Evolutionary conservation across 805 yeast species (phyloP).

Genomic region (Pichia membranifaciens): DNA sequence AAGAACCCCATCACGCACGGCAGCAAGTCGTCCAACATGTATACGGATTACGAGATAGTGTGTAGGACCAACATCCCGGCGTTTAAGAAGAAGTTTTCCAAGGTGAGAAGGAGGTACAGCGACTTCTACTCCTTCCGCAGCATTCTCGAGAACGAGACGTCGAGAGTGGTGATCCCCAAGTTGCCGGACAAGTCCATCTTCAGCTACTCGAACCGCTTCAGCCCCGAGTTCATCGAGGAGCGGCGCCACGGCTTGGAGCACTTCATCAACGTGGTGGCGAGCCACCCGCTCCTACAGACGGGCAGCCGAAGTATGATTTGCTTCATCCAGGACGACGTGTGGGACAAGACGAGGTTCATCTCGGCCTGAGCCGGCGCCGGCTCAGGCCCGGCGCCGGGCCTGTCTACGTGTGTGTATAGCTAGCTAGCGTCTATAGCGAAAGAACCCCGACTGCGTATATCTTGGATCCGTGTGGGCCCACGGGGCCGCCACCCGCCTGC

Average conservation of each 20-base stretch:
- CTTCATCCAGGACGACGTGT: constrained; percentile 80
- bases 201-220: constrained; percentile 60
- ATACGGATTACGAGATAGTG: constrained; percentile 85
- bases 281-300: constrained; percentile 90
- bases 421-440: too few relatives aligned
- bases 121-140: constrained; percentile 82
- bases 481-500: too few relatives aligned
- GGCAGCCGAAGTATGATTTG: constrained; percentile 72
- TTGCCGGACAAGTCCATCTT: constrained; percentile 78
- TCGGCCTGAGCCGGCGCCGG: background rate
- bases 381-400: too few relatives aligned
- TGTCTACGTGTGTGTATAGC: too few relatives aligned
- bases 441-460: too few relatives aligned
- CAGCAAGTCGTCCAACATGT: constrained; percentile 48
- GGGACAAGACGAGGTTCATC: constrained; percentile 43
- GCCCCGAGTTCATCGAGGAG: constrained; percentile 75
- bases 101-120: constrained; percentile 79
- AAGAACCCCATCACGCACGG: constrained; percentile 74
- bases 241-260: constrained; percentile 79
- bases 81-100: constrained; percentile 56
- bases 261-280: constrained; percentile 73
- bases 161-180: constrained; percentile 76
- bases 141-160: constrained; percentile 66
- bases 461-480: too few relatives aligned
- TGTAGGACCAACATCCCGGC: constrained; percentile 91